Conservation (phyloP, 139 green algal species). For the Coelastrella sp. region DNA sequence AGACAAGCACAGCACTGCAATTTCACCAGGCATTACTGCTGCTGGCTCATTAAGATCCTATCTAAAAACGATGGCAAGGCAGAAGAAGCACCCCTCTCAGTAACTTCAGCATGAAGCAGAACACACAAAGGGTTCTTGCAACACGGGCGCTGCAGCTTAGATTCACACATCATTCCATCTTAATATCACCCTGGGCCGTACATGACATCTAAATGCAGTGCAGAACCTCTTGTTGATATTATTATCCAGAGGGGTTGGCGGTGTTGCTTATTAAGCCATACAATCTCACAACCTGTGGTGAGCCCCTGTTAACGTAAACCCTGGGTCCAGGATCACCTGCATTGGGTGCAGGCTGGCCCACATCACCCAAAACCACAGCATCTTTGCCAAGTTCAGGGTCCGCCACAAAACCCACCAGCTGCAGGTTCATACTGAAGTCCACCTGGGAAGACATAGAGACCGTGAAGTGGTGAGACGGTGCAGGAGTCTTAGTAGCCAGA, state of each 20-base stretch:
- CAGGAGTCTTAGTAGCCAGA: neutral
- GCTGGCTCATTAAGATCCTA: no score
- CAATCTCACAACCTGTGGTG: constrained; percentile 5
- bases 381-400: neutral
- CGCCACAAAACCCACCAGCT: neutral
- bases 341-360: neutral
- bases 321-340: neutral
- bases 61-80: no score
- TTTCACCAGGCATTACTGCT: no score
- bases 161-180: neutral
- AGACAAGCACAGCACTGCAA: no score
- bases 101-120: no score
- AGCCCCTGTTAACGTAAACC: neutral
- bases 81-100: no score
- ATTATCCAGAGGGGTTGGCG: neutral
- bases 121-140: no score
- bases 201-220: neutral
- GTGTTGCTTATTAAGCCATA: constrained; percentile 13
- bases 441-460: neutral
- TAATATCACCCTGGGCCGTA: neutral
- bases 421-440: neutral
- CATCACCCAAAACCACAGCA: constrained; percentile 2
- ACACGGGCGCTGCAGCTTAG: no score
- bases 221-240: neutral
- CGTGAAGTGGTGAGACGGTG: neutral